Conservation (phyloP, 768 basidiomycete genomes). For the Serpula lacrymans region DNA sequence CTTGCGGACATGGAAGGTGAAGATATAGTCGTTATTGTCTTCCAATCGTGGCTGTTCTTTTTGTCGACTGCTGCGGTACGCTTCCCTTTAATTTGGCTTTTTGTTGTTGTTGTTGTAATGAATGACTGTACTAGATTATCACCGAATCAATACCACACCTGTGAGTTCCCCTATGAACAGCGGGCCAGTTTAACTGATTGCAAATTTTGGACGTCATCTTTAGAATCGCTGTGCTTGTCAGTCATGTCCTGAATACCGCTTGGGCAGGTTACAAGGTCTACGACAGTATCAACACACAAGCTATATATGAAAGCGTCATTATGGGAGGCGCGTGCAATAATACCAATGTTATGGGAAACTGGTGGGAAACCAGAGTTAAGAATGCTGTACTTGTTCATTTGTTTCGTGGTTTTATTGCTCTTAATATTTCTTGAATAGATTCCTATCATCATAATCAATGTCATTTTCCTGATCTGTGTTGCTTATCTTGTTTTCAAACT, state of each 20-base stretch:
- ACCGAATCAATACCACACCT: slow-evolving; percentile 53
- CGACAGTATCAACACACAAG: slow-evolving; percentile 27
- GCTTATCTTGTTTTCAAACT: slow-evolving; percentile 39
- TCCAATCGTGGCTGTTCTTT: slow-evolving; percentile 47
- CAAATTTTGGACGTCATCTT: neutral
- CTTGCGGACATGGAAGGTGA: slow-evolving; percentile 36
- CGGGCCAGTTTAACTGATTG: neutral
- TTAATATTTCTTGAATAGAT: slow-evolving; percentile 25
- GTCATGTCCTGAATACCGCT: slow-evolving; percentile 42
- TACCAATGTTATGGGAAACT: slow-evolving; percentile 37
- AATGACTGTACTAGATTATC: slow-evolving; percentile 38
- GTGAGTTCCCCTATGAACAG: slow-evolving; percentile 19
- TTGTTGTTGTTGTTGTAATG: slow-evolving; percentile 2
- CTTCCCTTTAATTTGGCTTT: neutral
- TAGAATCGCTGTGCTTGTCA: slow-evolving; percentile 36
- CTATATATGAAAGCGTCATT: slow-evolving; percentile 33
- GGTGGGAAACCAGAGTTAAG: slow-evolving; percentile 33
- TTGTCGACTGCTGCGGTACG: slow-evolving; percentile 45
- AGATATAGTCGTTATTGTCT: slow-evolving; percentile 43
- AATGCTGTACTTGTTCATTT: slow-evolving; percentile 29
- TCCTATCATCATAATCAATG: slow-evolving; percentile 38
- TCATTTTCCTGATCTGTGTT: slow-evolving; percentile 33
- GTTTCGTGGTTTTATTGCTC: slow-evolving; percentile 1
- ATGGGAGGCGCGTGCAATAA: slow-evolving; percentile 37
- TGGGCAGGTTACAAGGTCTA: slow-evolving; percentile 46